These are phyloP conservation scores for Rosa multiflora DNA, from an alignment of 306 rosid species.

Conservation along the genomic window DNA sequence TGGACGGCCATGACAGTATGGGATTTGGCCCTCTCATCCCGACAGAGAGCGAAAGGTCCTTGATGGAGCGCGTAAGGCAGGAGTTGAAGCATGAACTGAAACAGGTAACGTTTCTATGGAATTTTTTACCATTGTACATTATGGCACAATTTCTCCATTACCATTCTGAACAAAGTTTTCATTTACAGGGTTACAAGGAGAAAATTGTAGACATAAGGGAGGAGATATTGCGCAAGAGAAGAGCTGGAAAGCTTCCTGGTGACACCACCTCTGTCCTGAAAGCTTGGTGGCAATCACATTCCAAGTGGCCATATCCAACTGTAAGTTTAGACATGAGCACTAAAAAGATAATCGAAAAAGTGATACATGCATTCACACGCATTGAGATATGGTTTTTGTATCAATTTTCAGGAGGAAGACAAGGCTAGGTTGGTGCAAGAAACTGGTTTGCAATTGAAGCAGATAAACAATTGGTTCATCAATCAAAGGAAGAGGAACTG, in stretches of 20 bases:
- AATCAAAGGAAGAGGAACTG: constrained; percentile 99
- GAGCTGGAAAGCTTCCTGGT: constrained; percentile 99
- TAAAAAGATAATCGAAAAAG: not conserved
- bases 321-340: constrained; percentile 45
- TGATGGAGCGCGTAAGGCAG: constrained; percentile 98
- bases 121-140: constrained; percentile 4
- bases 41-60: constrained; percentile 94
- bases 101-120: constrained; percentile 45
- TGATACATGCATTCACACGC: constrained; percentile 3
- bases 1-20: constrained; percentile 82
- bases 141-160: not conserved
- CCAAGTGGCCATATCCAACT: constrained; percentile 98
- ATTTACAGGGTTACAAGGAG: constrained; percentile 80
- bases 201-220: constrained; percentile 96
- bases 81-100: constrained; percentile 93
- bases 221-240: constrained; percentile 94
- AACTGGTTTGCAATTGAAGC: constrained; percentile 93
- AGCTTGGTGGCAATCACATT: constrained; percentile 96
- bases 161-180: not conserved
- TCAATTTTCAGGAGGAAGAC: constrained; percentile 80
- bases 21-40: constrained; percentile 98
- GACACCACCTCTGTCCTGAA: constrained; percentile 96
- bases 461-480: constrained; percentile 98
- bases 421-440: constrained; percentile 94
- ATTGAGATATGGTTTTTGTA: not conserved